phyloP scores from a whole-genome alignment of 805 yeast species.

The Monosporozyma servazzii region DNA sequence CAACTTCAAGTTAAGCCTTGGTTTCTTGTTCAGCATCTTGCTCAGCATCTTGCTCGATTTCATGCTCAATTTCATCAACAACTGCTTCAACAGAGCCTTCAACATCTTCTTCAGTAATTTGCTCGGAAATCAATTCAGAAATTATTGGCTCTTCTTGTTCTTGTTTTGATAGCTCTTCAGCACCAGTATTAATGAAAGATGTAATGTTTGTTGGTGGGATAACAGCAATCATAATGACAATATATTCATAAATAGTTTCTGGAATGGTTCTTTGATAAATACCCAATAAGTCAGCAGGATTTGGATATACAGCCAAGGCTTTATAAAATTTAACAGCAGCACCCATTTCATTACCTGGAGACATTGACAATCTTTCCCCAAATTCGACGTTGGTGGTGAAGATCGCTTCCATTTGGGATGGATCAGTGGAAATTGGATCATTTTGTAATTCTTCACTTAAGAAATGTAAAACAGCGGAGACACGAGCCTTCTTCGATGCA shows the following conservation, averaged over 20 bases:
- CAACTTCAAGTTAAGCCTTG: background rate
- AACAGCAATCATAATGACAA: conserved; percentile 82
- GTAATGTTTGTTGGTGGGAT: conserved; percentile 80
- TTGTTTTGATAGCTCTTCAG: conserved; percentile 6
- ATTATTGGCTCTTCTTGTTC: conserved; percentile 10
- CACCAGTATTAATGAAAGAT: conserved; percentile 41
- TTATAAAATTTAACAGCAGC: conserved; percentile 89
- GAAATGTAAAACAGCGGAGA: conserved; percentile 51
- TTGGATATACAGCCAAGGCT: conserved; percentile 87
- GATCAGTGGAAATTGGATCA: conserved; percentile 69
- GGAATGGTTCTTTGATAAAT: conserved; percentile 87
- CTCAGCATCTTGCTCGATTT: background rate
- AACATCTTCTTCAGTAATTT: conserved; percentile 1
- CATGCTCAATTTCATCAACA: background rate
- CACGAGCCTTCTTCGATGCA: conserved; percentile 45
- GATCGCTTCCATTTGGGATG: conserved; percentile 60
- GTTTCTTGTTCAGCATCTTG: background rate
- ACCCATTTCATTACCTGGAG: conserved; percentile 60
- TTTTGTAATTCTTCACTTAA: conserved; percentile 54
- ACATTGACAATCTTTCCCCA: conserved; percentile 72
- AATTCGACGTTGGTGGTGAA: conserved; percentile 75
- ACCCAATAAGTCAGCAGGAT: conserved; percentile 84
- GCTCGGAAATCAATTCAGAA: conserved; percentile 4
- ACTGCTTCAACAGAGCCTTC: background rate
- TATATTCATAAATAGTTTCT: conserved; percentile 68